Evolutionary conservation across 768 basidiomycete genomes (phyloP).

Genomic region (Solioccasus polychromus): DNA sequence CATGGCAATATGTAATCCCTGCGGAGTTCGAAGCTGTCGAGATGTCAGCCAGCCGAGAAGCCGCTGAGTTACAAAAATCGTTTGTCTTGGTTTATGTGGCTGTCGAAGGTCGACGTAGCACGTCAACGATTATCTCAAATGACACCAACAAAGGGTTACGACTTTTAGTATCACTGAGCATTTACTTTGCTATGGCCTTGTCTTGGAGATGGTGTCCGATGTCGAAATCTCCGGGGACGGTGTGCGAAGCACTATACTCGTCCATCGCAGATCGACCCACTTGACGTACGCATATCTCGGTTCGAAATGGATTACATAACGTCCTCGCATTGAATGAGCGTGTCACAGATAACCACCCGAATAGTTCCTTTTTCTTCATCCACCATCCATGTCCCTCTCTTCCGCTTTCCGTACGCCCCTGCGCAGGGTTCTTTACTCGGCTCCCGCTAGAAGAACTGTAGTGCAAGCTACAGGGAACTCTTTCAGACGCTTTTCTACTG

Average conservation of each 20-base stretch:
- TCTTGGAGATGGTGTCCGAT: too few relatives aligned
- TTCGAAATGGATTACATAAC: conserved; percentile 20
- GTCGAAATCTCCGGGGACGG: not conserved
- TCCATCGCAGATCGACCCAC: conserved; percentile 17
- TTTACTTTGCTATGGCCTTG: not conserved
- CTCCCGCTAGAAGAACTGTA: conserved; percentile 25
- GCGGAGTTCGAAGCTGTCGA: conserved; percentile 1
- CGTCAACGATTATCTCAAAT: not conserved
- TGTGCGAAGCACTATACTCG: conserved; percentile 1
- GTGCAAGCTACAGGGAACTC: conserved; percentile 36
- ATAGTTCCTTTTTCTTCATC: not conserved
- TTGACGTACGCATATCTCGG: too few relatives aligned
- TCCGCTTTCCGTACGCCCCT: conserved; percentile 46
- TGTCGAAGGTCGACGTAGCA: too few relatives aligned
- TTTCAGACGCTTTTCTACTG: conserved; percentile 61
- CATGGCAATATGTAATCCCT: not conserved
- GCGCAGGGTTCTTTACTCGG: conserved; percentile 41
- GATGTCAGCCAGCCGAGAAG: not conserved
- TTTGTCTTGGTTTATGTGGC: conserved; percentile 3
- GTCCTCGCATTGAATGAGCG: not conserved
- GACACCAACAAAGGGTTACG: not conserved
- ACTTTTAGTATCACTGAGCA: not conserved
- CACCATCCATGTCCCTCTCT: conserved; percentile 52
- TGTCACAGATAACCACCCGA: conserved; percentile 13
- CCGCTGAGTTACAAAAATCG: not conserved